Conservation (phyloP, 345 rosid species). For the Eucalyptus pauciflora region DNA sequence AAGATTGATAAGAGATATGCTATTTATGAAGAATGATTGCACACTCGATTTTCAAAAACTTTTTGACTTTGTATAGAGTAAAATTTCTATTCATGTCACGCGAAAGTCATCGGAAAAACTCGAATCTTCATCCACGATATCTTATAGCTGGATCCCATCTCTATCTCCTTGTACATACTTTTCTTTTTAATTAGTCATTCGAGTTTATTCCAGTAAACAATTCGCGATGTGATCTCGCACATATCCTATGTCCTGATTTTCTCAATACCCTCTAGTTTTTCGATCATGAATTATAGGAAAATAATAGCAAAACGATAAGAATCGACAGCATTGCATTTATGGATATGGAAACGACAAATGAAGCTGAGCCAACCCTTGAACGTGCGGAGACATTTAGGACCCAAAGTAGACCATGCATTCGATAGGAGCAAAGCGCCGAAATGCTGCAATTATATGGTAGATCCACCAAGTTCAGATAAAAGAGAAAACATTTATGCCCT, state of each 20-base stretch:
- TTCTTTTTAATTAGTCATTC: not conserved
- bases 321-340: not conserved
- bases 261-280: not conserved
- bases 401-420: not conserved
- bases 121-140: not conserved
- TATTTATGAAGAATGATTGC: not conserved
- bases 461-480: not conserved
- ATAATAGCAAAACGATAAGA: not conserved
- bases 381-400: not conserved
- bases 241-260: not conserved
- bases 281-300: not conserved
- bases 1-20: not conserved
- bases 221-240: not conserved
- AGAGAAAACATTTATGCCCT: not conserved
- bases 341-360: not conserved
- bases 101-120: not conserved
- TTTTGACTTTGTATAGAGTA: not conserved
- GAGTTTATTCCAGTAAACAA: not conserved
- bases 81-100: not conserved
- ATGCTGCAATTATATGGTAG: not conserved
- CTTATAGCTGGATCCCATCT: not conserved
- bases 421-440: not conserved
- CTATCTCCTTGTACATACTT: not conserved
- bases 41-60: not conserved
- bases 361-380: not conserved